Percentiles rank a stretch among this genome's conserved stretches.
Conservation (phyloP, 352 stramenopile genomes). For the Nannochloropsis limnetica region DNA sequence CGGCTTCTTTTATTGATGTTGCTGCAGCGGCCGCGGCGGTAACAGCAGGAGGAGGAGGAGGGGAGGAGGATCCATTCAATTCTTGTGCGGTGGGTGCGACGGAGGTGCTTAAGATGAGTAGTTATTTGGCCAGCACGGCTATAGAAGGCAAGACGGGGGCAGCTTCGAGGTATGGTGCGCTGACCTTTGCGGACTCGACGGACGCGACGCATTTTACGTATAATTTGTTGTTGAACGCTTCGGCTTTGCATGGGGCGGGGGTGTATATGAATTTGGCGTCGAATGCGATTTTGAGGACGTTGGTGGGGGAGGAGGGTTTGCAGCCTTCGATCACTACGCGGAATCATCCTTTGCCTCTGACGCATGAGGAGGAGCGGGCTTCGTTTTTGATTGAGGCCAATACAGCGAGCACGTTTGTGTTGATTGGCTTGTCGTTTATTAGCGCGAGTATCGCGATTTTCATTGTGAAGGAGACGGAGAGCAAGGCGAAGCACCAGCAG, state of each 20-base stretch:
- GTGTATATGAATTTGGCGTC: constrained; percentile 53
- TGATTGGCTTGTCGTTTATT: constrained; percentile 80
- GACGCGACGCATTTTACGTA: constrained; percentile 35
- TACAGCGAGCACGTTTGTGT: constrained; percentile 55
- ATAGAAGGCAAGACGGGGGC: background rate
- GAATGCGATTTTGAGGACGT: constrained; percentile 43
- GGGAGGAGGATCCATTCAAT: constrained; percentile 35
- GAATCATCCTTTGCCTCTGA: constrained; percentile 53
- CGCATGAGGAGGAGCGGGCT: constrained; percentile 45
- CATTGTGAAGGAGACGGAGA: constrained; percentile 83
- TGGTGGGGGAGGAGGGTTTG: background rate
- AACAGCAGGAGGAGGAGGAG: background rate
- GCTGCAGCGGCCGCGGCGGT: background rate
- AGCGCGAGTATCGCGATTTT: constrained; percentile 81
- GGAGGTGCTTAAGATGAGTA: background rate
- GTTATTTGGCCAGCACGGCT: constrained; percentile 16
- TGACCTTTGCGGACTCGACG: constrained; percentile 30
- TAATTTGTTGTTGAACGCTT: constrained; percentile 52
- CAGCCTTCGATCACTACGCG: constrained; percentile 39
- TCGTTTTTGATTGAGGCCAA: constrained; percentile 48
- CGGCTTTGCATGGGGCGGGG: constrained; percentile 45
- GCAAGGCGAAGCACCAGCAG: constrained; percentile 92
- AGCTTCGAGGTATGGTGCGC: constrained; percentile 29
- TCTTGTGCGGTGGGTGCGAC: constrained; percentile 33
- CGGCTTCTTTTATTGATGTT: background rate